Percentiles rank a stretch among this genome's conserved stretches.
phyloP scores from a whole-genome alignment of 495 filamentous ascomycete genomes.

The Xylaria acuta region DNA sequence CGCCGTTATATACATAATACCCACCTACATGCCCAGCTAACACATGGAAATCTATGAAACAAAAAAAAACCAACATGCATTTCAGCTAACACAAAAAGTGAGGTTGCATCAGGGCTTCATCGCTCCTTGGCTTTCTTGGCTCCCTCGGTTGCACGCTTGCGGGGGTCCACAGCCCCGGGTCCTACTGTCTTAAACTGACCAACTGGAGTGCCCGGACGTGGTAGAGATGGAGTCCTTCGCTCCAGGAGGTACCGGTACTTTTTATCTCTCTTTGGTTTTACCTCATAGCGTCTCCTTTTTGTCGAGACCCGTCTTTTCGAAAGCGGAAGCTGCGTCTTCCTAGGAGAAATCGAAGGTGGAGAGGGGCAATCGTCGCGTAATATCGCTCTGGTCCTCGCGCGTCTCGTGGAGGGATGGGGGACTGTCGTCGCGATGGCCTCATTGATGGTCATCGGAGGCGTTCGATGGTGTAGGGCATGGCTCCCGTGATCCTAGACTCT shows the following conservation, averaged over 20 bases:
- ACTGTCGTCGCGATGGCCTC: conserved; percentile 7
- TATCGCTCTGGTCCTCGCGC: neutral
- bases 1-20: too few relatives aligned
- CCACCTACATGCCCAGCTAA: too few relatives aligned
- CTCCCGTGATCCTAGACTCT: neutral
- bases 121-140: neutral
- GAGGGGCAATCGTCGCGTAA: neutral
- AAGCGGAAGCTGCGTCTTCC: conserved; percentile 20
- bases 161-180: neutral
- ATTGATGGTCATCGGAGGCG: too few relatives aligned
- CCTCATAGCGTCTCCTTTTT: conserved; percentile 4
- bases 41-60: neutral
- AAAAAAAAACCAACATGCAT: neutral
- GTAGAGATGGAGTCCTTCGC: neutral
- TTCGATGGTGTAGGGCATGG: neutral
- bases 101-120: neutral
- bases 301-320: conserved; percentile 3
- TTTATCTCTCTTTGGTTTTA: neutral
- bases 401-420: neutral
- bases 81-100: neutral
- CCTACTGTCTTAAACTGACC: neutral
- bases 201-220: neutral
- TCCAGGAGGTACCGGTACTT: neutral
- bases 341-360: neutral
- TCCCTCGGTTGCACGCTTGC: neutral